phyloP scores from a whole-genome alignment of 2,329 filamentous ascomycete species.

The Phaeophleospora eucalypticola region DNA sequence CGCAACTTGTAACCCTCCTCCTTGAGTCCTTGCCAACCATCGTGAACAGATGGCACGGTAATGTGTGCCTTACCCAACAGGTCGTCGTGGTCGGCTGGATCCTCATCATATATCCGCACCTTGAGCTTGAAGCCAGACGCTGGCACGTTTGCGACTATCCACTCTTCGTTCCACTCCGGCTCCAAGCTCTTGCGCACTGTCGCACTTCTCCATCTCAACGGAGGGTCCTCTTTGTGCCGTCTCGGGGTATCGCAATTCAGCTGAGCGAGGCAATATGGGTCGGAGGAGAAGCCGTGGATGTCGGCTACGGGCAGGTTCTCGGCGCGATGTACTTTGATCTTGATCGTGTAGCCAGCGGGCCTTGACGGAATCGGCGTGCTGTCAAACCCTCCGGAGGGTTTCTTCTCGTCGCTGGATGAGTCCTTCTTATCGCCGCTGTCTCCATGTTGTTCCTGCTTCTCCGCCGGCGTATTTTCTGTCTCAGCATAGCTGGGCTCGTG shows the following conservation, averaged over 20 bases:
- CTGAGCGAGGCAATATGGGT: slow-evolving; percentile 78
- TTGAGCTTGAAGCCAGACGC: slow-evolving; percentile 77
- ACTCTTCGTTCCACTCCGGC: slow-evolving; percentile 78
- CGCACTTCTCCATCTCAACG: slow-evolving; percentile 67
- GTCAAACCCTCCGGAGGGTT: slow-evolving; percentile 74
- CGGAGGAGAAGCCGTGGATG: slow-evolving; percentile 69
- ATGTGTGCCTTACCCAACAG: slow-evolving; percentile 81
- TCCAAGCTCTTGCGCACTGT: slow-evolving; percentile 69
- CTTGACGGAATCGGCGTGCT: slow-evolving; percentile 69
- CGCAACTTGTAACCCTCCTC: slow-evolving; percentile 66
- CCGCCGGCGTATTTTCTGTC: slow-evolving; percentile 13
- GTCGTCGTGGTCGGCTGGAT: slow-evolving; percentile 80
- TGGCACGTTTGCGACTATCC: slow-evolving; percentile 85
- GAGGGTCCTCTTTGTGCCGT: slow-evolving; percentile 81
- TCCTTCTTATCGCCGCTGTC: slow-evolving; percentile 7
- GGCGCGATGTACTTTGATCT: slow-evolving; percentile 78
- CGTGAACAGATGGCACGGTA: slow-evolving; percentile 55
- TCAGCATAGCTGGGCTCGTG: slow-evolving; percentile 1
- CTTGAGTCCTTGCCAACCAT: slow-evolving; percentile 65
- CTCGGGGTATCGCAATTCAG: slow-evolving; percentile 65
- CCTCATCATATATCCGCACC: slow-evolving; percentile 84
- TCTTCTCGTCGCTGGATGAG: slow-evolving; percentile 15
- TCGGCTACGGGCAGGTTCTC: slow-evolving; percentile 79
- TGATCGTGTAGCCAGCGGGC: slow-evolving; percentile 71
- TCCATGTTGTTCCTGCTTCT: slow-evolving; percentile 15